phyloP scores from a whole-genome alignment of 768 basidiomycete species.

The Auricularia cornea region DNA sequence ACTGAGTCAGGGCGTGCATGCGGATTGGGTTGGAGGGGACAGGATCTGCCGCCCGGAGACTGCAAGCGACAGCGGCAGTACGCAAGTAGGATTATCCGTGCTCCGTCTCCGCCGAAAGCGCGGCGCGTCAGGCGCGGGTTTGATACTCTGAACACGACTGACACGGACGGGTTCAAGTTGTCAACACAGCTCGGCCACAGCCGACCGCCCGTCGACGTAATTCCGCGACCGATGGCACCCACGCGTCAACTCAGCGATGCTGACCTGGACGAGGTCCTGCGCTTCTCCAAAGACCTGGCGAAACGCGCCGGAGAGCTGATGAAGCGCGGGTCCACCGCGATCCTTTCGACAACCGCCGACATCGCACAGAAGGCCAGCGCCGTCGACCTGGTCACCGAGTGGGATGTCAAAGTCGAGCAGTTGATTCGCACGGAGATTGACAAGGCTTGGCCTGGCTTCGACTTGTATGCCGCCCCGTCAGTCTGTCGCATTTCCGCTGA shows the following conservation, averaged over 20 bases:
- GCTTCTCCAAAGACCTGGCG: constrained; percentile 64
- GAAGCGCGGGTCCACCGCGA: constrained; percentile 66
- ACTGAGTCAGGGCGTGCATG: too few species aligned
- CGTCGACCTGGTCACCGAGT: constrained; percentile 92
- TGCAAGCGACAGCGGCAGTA: too few species aligned
- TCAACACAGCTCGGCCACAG: too few species aligned
- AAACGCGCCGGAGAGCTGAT: constrained; percentile 68
- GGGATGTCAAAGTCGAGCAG: constrained; percentile 85
- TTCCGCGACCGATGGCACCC: too few species aligned
- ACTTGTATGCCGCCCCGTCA: constrained; percentile 54
- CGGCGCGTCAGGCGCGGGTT: too few species aligned
- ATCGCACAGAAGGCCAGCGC: constrained; percentile 87
- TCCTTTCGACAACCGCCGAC: constrained; percentile 38
- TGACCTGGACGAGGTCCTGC: constrained; percentile 54
- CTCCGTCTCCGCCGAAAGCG: too few species aligned
- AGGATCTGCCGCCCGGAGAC: too few species aligned
- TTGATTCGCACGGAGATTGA: constrained; percentile 65
- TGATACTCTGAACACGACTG: too few species aligned
- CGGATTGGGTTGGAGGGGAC: too few species aligned
- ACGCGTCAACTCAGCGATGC: constrained; percentile 21
- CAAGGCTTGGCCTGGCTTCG: constrained; percentile 60
- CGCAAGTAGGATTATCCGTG: too few species aligned
- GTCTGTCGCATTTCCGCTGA: neutral
- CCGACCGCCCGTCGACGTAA: too few species aligned
- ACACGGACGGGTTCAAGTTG: too few species aligned